Evolutionary conservation across 2,329 filamentous ascomycete genomes (phyloP).

Genomic region (Tricladium varicosporioides): DNA sequence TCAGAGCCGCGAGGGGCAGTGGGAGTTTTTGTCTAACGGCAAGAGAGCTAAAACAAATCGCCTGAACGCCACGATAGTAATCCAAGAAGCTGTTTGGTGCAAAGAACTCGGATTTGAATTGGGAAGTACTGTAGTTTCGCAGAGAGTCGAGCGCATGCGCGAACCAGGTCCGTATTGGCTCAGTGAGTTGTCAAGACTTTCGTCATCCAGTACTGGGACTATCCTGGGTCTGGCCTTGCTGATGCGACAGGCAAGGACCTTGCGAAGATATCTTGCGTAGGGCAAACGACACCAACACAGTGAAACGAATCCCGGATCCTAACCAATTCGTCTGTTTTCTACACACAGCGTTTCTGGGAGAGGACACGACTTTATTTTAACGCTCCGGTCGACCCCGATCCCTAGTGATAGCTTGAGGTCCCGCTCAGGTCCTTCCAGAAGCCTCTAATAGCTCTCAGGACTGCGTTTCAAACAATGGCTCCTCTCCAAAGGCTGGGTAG

Average conservation of each 20-base stretch:
- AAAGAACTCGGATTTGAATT: slow-evolving; percentile 56
- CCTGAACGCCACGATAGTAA: slow-evolving; percentile 48
- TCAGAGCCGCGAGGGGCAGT: not conserved
- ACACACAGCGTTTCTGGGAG: not conserved
- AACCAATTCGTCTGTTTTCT: slow-evolving; percentile 10
- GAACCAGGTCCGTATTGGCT: slow-evolving; percentile 22
- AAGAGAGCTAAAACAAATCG: not conserved
- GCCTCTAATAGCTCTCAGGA: not conserved
- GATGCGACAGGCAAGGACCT: slow-evolving; percentile 27
- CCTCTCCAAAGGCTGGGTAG: slow-evolving; percentile 16
- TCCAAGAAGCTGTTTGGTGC: slow-evolving; percentile 75
- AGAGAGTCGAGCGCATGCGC: slow-evolving; percentile 17
- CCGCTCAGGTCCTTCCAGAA: slow-evolving; percentile 21
- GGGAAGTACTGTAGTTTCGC: slow-evolving; percentile 16
- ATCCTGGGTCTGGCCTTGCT: slow-evolving; percentile 26
- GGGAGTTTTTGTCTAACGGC: not conserved
- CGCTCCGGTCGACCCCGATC: slow-evolving; percentile 5
- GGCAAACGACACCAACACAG: slow-evolving; percentile 23
- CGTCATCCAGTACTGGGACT: slow-evolving; percentile 26
- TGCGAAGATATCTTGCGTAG: slow-evolving; percentile 25
- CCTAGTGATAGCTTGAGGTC: slow-evolving; percentile 7
- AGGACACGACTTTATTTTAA: slow-evolving; percentile 13
- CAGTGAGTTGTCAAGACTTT: slow-evolving; percentile 26
- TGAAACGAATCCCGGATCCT: slow-evolving; percentile 9
- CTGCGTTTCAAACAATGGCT: slow-evolving; percentile 5